Percentiles rank a stretch among this genome's conserved stretches.
These are phyloP conservation scores for Sinapis alba DNA, from an alignment of 441 rosid genomes.

Conservation along the genomic window DNA sequence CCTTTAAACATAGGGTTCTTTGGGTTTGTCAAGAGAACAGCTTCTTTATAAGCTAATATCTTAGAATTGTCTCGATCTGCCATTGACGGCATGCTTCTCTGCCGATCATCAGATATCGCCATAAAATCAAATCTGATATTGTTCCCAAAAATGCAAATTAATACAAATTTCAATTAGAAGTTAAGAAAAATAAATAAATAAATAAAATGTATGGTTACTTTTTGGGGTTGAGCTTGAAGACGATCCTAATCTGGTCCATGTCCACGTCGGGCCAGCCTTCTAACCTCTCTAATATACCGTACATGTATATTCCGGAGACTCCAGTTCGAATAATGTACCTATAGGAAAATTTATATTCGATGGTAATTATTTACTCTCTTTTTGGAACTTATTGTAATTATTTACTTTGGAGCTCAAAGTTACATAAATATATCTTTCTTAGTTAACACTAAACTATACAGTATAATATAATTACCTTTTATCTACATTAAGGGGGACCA, in stretches of 20 bases:
- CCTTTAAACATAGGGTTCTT: conserved; percentile 52
- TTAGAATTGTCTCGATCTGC: conserved; percentile 38
- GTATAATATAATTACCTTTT: conserved; percentile 54
- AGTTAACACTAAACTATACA: background rate
- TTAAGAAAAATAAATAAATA: no score
- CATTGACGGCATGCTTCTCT: conserved; percentile 44
- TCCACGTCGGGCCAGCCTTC: conserved; percentile 77
- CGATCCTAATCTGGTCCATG: conserved; percentile 82
- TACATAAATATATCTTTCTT: background rate
- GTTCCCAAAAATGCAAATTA: background rate
- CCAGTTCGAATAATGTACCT: conserved; percentile 74
- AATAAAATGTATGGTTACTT: conserved; percentile 37
- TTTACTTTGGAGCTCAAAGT: background rate
- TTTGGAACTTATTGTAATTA: background rate
- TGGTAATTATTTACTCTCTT: background rate
- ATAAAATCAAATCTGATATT: conserved; percentile 45
- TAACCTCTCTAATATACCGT: conserved; percentile 62
- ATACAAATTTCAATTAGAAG: background rate
- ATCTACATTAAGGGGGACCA: conserved; percentile 70
- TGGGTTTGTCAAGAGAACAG: conserved; percentile 77
- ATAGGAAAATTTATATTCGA: background rate
- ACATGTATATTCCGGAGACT: conserved; percentile 62
- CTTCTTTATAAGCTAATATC: conserved; percentile 52
- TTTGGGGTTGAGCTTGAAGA: conserved; percentile 61
- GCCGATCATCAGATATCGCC: conserved; percentile 49